phyloP scores from a whole-genome alignment of 192 early-diverging fungal genomes.

The Umbelopsis sp. region DNA sequence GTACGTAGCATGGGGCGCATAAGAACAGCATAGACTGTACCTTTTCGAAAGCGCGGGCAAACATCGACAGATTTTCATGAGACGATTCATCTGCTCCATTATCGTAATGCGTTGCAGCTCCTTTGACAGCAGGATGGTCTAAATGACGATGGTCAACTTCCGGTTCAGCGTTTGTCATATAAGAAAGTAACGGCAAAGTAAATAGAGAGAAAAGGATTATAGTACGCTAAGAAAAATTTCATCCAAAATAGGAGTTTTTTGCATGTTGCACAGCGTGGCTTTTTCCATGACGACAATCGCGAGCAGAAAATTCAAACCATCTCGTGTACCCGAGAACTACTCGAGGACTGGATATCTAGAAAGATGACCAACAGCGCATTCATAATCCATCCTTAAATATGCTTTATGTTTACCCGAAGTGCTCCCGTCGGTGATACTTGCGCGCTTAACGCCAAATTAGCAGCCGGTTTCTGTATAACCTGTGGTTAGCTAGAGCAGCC shows the following conservation, averaged over 20 bases:
- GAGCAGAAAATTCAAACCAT: too few species aligned
- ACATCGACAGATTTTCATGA: not conserved
- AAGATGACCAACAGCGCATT: too few species aligned
- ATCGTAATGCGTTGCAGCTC: not conserved
- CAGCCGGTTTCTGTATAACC: too few species aligned
- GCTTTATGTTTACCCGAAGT: too few species aligned
- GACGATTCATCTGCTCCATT: not conserved
- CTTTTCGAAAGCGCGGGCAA: constrained; percentile 16
- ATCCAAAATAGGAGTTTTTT: constrained; percentile 6
- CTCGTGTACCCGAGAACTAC: too few species aligned
- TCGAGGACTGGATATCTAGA: too few species aligned
- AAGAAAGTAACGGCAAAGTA: not conserved
- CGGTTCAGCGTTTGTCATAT: not conserved
- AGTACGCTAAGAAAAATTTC: not conserved
- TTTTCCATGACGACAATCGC: not conserved
- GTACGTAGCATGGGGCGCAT: too few species aligned
- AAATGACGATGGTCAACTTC: not conserved
- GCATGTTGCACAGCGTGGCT: constrained; percentile 2
- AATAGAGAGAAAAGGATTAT: not conserved
- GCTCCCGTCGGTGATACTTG: too few species aligned
- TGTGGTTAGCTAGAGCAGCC: too few species aligned
- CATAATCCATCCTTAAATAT: too few species aligned
- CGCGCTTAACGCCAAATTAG: too few species aligned
- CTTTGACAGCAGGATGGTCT: not conserved
- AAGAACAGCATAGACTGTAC: not conserved